These are phyloP conservation scores for Akanthomyces uredinophilus DNA, from an alignment of 2,329 filamentous ascomycete species.

Conservation along the genomic window DNA sequence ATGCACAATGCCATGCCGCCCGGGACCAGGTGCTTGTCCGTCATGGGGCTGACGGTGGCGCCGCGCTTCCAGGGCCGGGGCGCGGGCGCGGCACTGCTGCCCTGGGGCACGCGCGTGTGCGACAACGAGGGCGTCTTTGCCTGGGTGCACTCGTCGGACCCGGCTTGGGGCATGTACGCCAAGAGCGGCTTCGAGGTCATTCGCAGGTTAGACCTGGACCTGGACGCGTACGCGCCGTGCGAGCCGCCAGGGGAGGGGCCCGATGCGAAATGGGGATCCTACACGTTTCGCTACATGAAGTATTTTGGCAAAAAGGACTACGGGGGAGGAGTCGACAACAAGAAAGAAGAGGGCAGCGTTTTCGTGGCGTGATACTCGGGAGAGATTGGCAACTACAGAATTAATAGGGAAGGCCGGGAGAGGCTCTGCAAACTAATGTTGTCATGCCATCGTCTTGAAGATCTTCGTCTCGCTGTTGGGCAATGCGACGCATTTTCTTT, in stretches of 20 bases:
- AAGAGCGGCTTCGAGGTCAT: conserved; percentile 27
- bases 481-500: too few species aligned
- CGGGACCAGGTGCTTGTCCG: conserved; percentile 28
- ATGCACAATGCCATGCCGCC: conserved; percentile 28
- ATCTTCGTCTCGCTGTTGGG: too few species aligned
- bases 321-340: too few species aligned
- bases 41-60: conserved; percentile 28
- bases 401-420: too few species aligned
- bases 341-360: too few species aligned
- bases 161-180: conserved; percentile 25
- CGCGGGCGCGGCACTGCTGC: conserved; percentile 28
- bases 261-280: conserved; percentile 27
- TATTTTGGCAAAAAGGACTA: too few species aligned
- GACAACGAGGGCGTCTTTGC: conserved; percentile 26
- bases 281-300: conserved; percentile 31
- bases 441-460: too few species aligned
- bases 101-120: conserved; percentile 27
- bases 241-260: conserved; percentile 22
- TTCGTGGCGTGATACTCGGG: too few species aligned
- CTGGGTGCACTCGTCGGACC: conserved; percentile 33
- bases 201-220: conserved; percentile 25
- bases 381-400: too few species aligned
- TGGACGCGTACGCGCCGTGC: conserved; percentile 28
- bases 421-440: too few species aligned
- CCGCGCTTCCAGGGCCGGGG: conserved; percentile 27